phyloP scores from a whole-genome alignment of 306 rosid species.

The Dicorynia guianensis region DNA sequence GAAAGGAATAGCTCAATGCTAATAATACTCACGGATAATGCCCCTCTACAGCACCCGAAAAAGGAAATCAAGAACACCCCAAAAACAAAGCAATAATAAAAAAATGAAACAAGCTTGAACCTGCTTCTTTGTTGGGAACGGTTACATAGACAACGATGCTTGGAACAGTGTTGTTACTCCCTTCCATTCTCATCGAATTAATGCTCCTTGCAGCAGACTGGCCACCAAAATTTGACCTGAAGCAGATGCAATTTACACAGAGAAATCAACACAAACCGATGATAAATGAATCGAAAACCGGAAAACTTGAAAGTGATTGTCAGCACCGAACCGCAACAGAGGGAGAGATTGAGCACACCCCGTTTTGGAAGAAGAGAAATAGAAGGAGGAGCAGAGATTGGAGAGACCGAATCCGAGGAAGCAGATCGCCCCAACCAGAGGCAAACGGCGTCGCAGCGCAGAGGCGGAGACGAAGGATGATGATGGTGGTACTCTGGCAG shows the following conservation, averaged over 20 bases:
- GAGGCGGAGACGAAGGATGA: constrained; percentile 41
- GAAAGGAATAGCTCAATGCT: background rate
- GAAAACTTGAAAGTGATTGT: background rate
- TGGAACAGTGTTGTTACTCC: constrained; percentile 66
- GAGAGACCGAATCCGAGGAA: constrained; percentile 73
- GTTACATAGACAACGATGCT: constrained; percentile 95
- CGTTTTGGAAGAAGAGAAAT: constrained; percentile 58
- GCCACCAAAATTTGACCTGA: constrained; percentile 68
- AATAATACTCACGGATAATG: background rate
- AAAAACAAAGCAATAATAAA: background rate
- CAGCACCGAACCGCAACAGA: constrained; percentile 51
- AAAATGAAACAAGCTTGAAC: constrained; percentile 38
- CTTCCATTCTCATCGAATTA: constrained; percentile 66
- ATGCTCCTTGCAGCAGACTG: constrained; percentile 44
- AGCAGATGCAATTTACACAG: background rate
- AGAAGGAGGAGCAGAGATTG: constrained; percentile 50
- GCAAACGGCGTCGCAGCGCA: constrained; percentile 74
- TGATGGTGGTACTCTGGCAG: constrained; percentile 35
- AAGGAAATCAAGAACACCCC: background rate
- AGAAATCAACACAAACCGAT: background rate
- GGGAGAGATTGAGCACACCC: constrained; percentile 62
- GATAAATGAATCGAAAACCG: background rate
- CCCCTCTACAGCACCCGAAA: background rate
- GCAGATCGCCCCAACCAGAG: constrained; percentile 81
- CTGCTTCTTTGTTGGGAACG: constrained; percentile 90